These are phyloP conservation scores for Blastobotrys proliferans DNA, from an alignment of 1,139 yeast genomes.

Conservation along the genomic window DNA sequence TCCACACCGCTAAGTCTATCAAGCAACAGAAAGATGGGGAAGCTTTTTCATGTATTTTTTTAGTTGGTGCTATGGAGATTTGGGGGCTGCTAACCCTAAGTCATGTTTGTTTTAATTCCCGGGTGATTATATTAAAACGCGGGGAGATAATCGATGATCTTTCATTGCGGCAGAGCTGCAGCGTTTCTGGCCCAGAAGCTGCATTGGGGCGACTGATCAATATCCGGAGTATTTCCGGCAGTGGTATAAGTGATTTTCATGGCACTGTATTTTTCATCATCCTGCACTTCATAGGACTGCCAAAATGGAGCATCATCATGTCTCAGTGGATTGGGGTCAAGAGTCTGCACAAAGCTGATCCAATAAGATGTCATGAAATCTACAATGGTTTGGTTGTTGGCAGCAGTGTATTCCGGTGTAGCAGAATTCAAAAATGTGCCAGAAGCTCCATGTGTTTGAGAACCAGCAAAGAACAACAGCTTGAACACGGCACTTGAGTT, in stretches of 20 bases:
- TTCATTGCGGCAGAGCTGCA: not conserved
- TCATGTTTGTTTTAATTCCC: too few species aligned
- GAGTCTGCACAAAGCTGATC: slow-evolving; percentile 14
- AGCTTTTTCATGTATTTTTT: too few species aligned
- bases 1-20: too few species aligned
- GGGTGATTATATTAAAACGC: too few species aligned
- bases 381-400: slow-evolving; percentile 11
- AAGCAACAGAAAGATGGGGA: too few species aligned
- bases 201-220: slow-evolving; percentile 1
- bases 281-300: slow-evolving; percentile 6
- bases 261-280: not conserved
- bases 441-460: slow-evolving; percentile 16
- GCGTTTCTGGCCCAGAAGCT: slow-evolving; percentile 1
- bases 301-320: slow-evolving; percentile 9
- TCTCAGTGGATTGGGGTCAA: slow-evolving; percentile 13
- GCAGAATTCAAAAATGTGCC: slow-evolving; percentile 9
- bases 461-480: slow-evolving; percentile 15
- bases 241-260: slow-evolving; percentile 7
- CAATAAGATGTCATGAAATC: slow-evolving; percentile 14
- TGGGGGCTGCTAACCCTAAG: too few species aligned
- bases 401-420: slow-evolving; percentile 5
- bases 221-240: not conserved
- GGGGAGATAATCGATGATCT: too few species aligned
- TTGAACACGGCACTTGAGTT: slow-evolving; percentile 9
- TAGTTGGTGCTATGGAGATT: too few species aligned